Percentiles rank a stretch among this genome's conserved stretches.
Evolutionary conservation across 768 basidiomycete genomes (phyloP).

Genomic region (Gelatoporia subvermispora): DNA sequence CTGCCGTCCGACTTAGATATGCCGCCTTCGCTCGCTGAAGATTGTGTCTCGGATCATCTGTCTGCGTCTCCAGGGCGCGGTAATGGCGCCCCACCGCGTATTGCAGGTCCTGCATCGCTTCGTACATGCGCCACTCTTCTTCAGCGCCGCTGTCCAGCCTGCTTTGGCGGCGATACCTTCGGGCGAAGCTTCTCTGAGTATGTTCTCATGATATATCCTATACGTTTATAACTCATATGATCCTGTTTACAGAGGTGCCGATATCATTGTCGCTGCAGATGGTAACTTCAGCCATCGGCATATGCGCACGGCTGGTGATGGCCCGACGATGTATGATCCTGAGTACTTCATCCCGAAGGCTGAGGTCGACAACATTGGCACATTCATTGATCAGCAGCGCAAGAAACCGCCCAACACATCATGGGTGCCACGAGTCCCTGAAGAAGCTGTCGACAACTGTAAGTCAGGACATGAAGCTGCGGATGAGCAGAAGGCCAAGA

Average conservation of each 20-base stretch:
- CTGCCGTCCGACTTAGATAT: too few relatives aligned
- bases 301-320: not conserved
- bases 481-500: slow-evolving; percentile 26
- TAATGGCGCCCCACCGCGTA: too few relatives aligned
- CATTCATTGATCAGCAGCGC: not conserved
- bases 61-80: too few relatives aligned
- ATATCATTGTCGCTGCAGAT: slow-evolving; percentile 1
- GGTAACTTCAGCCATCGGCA: slow-evolving; percentile 1
- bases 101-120: too few relatives aligned
- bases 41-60: too few relatives aligned
- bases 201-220: not conserved
- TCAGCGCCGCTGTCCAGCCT: slow-evolving; percentile 28
- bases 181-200: slow-evolving; percentile 13
- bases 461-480: slow-evolving; percentile 29
- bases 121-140: slow-evolving; percentile 10
- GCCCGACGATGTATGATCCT: not conserved
- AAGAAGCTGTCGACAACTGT: slow-evolving; percentile 32
- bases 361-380: not conserved
- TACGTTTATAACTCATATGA: slow-evolving; percentile 1
- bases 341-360: slow-evolving; percentile 3
- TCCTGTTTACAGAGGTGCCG: not conserved
- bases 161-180: slow-evolving; percentile 26
- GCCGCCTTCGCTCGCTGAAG: too few relatives aligned
- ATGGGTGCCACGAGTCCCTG: not conserved
- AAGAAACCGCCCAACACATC: not conserved